phyloP scores from a whole-genome alignment of 495 filamentous ascomycete species.

The Sporormia fimetaria region DNA sequence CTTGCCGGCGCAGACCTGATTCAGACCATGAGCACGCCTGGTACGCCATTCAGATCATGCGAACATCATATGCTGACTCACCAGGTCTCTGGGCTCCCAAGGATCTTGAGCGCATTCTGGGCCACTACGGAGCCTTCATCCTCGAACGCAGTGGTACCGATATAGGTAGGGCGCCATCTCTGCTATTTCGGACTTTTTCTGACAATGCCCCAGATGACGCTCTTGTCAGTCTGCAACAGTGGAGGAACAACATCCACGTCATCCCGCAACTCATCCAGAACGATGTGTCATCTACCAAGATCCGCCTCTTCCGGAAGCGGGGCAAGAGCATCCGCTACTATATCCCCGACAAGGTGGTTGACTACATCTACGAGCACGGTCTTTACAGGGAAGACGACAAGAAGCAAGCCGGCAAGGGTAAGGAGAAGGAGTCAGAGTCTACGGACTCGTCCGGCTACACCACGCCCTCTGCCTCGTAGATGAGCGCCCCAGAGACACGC shows the following conservation, averaged over 20 bases:
- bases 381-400: conserved; percentile 59
- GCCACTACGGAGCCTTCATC: conserved; percentile 76
- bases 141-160: conserved; percentile 85
- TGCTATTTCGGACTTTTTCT: conserved; percentile 7
- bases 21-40: conserved; percentile 66
- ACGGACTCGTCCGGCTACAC: conserved; percentile 6
- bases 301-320: conserved; percentile 67
- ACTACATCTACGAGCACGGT: conserved; percentile 65
- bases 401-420: conserved; percentile 26
- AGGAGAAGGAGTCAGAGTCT: too few relatives aligned
- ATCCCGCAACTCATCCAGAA: conserved; percentile 85
- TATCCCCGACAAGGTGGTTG: conserved; percentile 25
- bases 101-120: conserved; percentile 81
- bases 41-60: conserved; percentile 1
- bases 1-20: conserved; percentile 75
- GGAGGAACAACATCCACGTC: conserved; percentile 70
- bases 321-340: conserved; percentile 52
- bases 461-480: conserved; percentile 9
- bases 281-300: conserved; percentile 81
- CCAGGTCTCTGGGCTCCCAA: conserved; percentile 65
- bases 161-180: conserved; percentile 49
- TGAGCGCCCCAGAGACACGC: conserved; percentile 1
- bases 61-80: too few relatives aligned
- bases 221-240: conserved; percentile 58
- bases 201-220: conserved; percentile 35